Evolutionary conservation across 352 stramenopile species (phyloP), one percentile per base, ranked within the genome.

Genomic region (Elongisporangium undulatum): DNA sequence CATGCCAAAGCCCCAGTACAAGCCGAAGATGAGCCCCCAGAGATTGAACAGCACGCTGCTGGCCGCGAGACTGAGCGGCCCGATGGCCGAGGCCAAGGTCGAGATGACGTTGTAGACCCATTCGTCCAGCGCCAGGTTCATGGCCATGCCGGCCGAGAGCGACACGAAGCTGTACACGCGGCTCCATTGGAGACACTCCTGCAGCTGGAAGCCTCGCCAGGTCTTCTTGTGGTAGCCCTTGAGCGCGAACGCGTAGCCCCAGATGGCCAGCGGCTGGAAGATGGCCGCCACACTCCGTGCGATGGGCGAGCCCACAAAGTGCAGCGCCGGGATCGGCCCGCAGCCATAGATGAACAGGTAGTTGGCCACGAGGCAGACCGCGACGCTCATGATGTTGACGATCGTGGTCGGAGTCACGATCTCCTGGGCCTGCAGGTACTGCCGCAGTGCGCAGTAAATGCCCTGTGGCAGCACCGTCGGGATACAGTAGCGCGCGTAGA

Each of bases 1-100:
- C 21, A 90, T 67, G 16, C 80, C 85, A 66, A 94, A 91, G 58
- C 85, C 85, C 85, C 85, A 94, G 58, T 89, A 94, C n/a, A 94
- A 61, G 13, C 74, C 83, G 45, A 89, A 94, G 61, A 94, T 79
- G 49, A 94, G 76, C 0, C 81, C 82, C 82, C 85, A 94, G 34
- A 94, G 68, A 58, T 86, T 91, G 63, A 87, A 92, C 45, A 94
- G 68, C 38, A 94, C 85, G 59, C 77, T 89, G 74, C 90, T 92
- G 19, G 82, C 85, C 1, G 85, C 84, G 9, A 94, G 57, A 38
- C 21, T 92, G 71, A 22, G 61, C 80, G n/a, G 75, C 82, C 16
- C n/a, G n/a, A n/a, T n/a, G n/a, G n/a, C n/a, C n/a, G n/a, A n/a
- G n/a, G 85, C 85, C 19, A 94, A 61, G n/a, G 77, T 83, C 24